Conservation (phyloP, 169 alveolate genomes). For the Perkinsus marinus region DNA sequence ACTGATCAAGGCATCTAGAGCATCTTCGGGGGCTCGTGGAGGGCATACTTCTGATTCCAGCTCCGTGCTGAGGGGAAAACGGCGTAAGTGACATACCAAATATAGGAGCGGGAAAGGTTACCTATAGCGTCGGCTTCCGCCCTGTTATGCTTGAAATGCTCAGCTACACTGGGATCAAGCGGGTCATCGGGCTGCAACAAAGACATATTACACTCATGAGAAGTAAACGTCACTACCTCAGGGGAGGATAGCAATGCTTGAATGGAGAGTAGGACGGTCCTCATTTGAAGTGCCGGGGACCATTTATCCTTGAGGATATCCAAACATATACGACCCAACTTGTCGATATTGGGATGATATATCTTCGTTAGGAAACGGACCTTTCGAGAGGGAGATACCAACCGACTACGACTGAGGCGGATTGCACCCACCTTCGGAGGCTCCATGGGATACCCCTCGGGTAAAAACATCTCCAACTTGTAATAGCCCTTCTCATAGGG, state of each 20-base stretch:
- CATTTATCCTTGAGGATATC: slow-evolving; percentile 96
- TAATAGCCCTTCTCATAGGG: slow-evolving; percentile 94
- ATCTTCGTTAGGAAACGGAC: slow-evolving; percentile 89
- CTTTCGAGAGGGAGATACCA: background rate
- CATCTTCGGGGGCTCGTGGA: background rate
- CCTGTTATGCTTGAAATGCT: slow-evolving; percentile 80
- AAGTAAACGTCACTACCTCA: slow-evolving; percentile 68
- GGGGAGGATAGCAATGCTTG: slow-evolving; percentile 85
- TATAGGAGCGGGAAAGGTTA: background rate
- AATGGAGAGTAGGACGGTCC: slow-evolving; percentile 88
- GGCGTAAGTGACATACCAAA: background rate
- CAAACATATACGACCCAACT: slow-evolving; percentile 93
- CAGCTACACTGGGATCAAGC: slow-evolving; percentile 85
- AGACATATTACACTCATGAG: background rate
- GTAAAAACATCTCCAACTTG: slow-evolving; percentile 82
- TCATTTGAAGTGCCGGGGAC: slow-evolving; percentile 97
- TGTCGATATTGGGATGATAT: slow-evolving; percentile 97
- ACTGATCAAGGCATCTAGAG: background rate
- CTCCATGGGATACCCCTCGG: slow-evolving; percentile 97
- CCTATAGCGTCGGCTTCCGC: slow-evolving; percentile 67
- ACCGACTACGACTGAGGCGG: background rate
- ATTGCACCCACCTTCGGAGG: slow-evolving; percentile 77
- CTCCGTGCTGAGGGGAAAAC: background rate
- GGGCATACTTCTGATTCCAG: background rate
- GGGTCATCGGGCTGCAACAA: slow-evolving; percentile 88